Base-by-base conservation (phyloP, 352 stramenopile species). In the Pythium grandisporangium region DNA sequence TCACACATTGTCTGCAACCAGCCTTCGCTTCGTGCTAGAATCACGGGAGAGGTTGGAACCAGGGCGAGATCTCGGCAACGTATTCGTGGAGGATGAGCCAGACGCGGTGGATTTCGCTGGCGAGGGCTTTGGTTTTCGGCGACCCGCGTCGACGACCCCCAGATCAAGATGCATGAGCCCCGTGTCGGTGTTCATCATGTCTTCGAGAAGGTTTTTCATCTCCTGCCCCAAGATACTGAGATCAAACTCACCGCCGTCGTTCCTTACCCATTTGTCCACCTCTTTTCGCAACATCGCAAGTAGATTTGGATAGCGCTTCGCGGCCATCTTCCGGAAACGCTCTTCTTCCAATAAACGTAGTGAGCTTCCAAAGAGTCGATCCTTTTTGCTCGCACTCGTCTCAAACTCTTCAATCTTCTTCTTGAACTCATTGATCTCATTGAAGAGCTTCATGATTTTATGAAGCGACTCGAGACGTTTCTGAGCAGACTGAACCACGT, bases 171-270 rank as follows among this genome's bases (percentile, higher is more conserved):
- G 81, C 74, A 94, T 90, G 7, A 94, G 60, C 6, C 63, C 72
- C 1, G 77, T 94, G 51, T 92, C 57, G 2, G 66, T 81, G 41
- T 87, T 84, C 63, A 93, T 72, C 75, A 86, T 91, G 33, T 91
- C 70, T 25, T 79, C 24, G 4, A 94, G 25, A 8, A 88, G 45
- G 1, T 63, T 70, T 46, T 90, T 86, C 37, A 94, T 60, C 19
- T 85, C 63, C 14, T 80, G 56, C 20, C 80, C 77, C 4, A 93
- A 59, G 17, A 93, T 58, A 16, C 63, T 66, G 35, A 89, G 46
- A 24, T 93, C 63, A 25, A 74, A 93, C 27, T 86, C 73, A 23
- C 69, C 66, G 30, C 71, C 55, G 57, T 86, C 73, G 39, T 90
- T 85, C 29, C 78, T 45, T 19, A 71, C 43, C 76, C 78, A 91